Conservation (phyloP, 257 asterid genomes). For the Linderniella brevidens region DNA sequence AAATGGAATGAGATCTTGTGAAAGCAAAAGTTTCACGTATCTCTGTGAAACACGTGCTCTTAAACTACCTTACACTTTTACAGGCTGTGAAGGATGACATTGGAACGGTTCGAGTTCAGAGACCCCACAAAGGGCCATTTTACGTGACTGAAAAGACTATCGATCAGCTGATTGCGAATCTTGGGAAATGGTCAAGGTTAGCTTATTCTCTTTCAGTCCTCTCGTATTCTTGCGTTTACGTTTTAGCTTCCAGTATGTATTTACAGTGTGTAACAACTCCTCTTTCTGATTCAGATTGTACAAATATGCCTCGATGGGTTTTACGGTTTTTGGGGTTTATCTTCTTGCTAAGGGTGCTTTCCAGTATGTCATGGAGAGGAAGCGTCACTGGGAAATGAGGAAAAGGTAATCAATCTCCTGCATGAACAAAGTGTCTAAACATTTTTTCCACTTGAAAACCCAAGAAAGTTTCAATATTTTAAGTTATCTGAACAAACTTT, state of each 20-base stretch:
- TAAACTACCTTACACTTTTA: neutral
- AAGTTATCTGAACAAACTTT: too few species aligned
- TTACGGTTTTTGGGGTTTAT: slow-evolving; percentile 60
- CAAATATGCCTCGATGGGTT: slow-evolving; percentile 78
- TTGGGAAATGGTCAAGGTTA: slow-evolving; percentile 98
- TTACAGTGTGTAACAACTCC: neutral
- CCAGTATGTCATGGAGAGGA: slow-evolving; percentile 61
- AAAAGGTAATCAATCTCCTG: slow-evolving; percentile 31
- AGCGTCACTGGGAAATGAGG: slow-evolving; percentile 79
- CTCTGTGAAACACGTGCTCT: too few species aligned
- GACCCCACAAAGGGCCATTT: slow-evolving; percentile 91
- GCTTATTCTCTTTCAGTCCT: slow-evolving; percentile 3
- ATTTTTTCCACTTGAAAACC: neutral
- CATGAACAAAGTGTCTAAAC: neutral
- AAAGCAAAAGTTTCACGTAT: too few species aligned
- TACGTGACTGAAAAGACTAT: slow-evolving; percentile 75
- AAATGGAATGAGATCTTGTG: too few species aligned
- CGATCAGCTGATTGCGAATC: slow-evolving; percentile 89
- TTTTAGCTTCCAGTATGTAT: neutral
- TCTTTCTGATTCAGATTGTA: slow-evolving; percentile 49
- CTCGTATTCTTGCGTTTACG: too few species aligned
- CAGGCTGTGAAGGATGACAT: slow-evolving; percentile 91
- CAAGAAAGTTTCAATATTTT: too few species aligned
- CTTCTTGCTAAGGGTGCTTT: slow-evolving; percentile 66
- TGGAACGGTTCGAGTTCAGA: slow-evolving; percentile 79